Conservation (phyloP, 768 basidiomycete species). For the Hericium rajendrae region DNA sequence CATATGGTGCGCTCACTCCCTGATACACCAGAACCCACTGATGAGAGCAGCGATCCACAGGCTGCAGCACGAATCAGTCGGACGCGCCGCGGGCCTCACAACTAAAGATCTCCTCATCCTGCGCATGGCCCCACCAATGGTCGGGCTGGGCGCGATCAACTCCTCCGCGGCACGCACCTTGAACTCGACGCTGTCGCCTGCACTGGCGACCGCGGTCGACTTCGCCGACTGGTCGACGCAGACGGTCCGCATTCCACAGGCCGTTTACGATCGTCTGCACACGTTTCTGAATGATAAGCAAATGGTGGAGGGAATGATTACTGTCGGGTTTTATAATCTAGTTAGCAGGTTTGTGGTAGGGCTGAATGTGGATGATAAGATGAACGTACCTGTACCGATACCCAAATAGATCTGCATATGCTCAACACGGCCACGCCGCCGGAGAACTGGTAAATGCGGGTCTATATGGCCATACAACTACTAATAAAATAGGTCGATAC, state of each 20-base stretch:
- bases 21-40: no score
- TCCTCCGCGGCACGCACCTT: not conserved
- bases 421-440: not conserved
- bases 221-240: slow-evolving; percentile 23
- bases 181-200: slow-evolving; percentile 15
- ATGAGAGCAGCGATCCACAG: slow-evolving; percentile 4
- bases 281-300: slow-evolving; percentile 20
- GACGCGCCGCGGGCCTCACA: slow-evolving; percentile 22
- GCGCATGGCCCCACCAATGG: slow-evolving; percentile 16
- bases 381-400: slow-evolving; percentile 21
- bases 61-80: slow-evolving; percentile 25
- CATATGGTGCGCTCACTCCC: slow-evolving; percentile 9
- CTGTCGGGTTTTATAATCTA: slow-evolving; percentile 23
- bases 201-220: slow-evolving; percentile 21
- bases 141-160: slow-evolving; percentile 1
- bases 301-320: slow-evolving; percentile 23
- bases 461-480: no score
- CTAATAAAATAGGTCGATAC: not conserved
- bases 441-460: no score
- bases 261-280: slow-evolving; percentile 20
- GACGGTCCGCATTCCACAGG: slow-evolving; percentile 20
- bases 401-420: slow-evolving; percentile 9
- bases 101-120: slow-evolving; percentile 22
- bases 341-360: slow-evolving; percentile 24
- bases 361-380: slow-evolving; percentile 25